Percentiles rank a stretch among this genome's conserved stretches.
phyloP scores from a whole-genome alignment of 2,329 filamentous ascomycete species.

The Arthrinium phaeospermum region DNA sequence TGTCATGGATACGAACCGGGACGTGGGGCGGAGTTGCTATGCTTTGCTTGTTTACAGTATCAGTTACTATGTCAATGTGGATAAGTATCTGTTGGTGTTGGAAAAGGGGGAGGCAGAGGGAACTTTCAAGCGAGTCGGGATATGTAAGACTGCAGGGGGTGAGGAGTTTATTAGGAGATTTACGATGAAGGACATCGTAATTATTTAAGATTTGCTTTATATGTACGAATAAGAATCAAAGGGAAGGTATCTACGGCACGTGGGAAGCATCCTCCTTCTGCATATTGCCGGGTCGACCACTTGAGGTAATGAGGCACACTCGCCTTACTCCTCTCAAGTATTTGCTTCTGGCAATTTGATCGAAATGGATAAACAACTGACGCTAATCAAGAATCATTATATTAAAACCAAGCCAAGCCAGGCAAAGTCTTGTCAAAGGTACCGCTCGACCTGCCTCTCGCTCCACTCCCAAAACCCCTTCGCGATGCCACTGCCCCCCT shows the following conservation, averaged over 20 bases:
- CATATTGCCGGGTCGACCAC: too few relatives aligned
- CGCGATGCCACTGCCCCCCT: slow-evolving; percentile 45
- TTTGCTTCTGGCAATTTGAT: too few relatives aligned
- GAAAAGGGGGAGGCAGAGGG: background rate
- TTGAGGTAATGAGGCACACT: too few relatives aligned
- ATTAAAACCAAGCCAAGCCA: too few relatives aligned
- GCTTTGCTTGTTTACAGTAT: background rate
- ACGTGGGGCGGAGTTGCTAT: slow-evolving; percentile 23
- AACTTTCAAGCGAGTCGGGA: background rate
- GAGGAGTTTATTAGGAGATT: background rate
- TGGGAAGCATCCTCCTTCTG: too few relatives aligned
- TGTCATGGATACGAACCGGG: slow-evolving; percentile 29
- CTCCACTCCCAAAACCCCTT: slow-evolving; percentile 51
- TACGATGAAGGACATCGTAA: background rate
- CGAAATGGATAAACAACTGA: too few relatives aligned
- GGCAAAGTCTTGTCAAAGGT: slow-evolving; percentile 22
- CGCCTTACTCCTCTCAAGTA: too few relatives aligned
- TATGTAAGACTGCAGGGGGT: background rate
- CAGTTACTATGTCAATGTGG: background rate
- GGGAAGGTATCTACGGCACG: too few relatives aligned
- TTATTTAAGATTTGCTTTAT: background rate
- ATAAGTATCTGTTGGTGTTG: background rate
- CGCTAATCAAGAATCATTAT: too few relatives aligned
- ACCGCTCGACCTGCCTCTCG: slow-evolving; percentile 45
- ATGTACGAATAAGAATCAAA: too few relatives aligned